Percentiles rank a stretch among this genome's conserved stretches.
Conservation (phyloP, 108 stramenopile species). For the Conticribra guillardii region DNA sequence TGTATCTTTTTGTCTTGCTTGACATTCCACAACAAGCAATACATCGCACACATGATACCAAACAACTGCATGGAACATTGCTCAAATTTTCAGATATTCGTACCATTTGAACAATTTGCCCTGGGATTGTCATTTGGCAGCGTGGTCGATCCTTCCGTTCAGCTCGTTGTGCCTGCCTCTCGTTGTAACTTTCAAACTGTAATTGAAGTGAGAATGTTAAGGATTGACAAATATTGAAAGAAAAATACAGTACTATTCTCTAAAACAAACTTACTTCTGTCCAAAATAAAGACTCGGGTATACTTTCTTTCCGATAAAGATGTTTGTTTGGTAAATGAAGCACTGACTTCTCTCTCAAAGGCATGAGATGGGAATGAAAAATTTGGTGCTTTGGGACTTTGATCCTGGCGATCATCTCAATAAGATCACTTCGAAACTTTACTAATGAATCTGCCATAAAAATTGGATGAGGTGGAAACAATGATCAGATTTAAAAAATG, state of each 20-base stretch:
- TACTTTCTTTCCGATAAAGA: slow-evolving; percentile 9
- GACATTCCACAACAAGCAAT: slow-evolving; percentile 1
- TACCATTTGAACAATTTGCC: slow-evolving; percentile 75
- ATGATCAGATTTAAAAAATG: not conserved
- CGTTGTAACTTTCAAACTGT: slow-evolving; percentile 23
- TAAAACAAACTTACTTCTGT: not conserved
- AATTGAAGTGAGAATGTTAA: too few relatives aligned
- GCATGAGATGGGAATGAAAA: slow-evolving; percentile 47
- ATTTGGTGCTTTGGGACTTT: slow-evolving; percentile 88
- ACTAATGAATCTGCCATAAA: slow-evolving; percentile 54
- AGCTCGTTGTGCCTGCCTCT: slow-evolving; percentile 35
- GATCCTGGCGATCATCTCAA: slow-evolving; percentile 82
- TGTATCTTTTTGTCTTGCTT: slow-evolving; percentile 29
- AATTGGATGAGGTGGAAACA: not conserved
- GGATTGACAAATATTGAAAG: too few relatives aligned
- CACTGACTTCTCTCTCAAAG: slow-evolving; percentile 21
- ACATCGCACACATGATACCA: slow-evolving; percentile 13
- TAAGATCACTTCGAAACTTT: slow-evolving; percentile 74
- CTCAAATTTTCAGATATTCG: slow-evolving; percentile 65
- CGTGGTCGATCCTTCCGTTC: slow-evolving; percentile 56
- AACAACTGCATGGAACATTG: slow-evolving; percentile 34
- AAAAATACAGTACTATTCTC: not conserved
- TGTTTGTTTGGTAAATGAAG: slow-evolving; percentile 5
- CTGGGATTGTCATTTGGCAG: slow-evolving; percentile 71
- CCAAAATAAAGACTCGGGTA: slow-evolving; percentile 27